Evolutionary conservation across 164 flowering plant genomes (phyloP).

Genomic region (Pachysandra terminalis): DNA sequence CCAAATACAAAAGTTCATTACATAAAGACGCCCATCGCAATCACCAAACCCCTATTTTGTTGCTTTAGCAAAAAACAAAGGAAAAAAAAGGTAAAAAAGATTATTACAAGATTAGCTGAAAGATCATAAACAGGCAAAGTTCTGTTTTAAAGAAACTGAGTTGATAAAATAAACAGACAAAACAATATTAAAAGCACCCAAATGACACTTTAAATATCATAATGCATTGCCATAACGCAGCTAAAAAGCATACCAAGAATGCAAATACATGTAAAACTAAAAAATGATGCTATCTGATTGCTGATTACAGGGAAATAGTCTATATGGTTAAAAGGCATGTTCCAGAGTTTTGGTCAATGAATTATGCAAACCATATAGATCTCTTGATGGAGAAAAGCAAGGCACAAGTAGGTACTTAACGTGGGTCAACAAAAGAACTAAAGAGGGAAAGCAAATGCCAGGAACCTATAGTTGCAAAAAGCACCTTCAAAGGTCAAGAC

Average conservation of each 20-base stretch:
- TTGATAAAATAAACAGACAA: neutral
- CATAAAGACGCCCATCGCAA: neutral
- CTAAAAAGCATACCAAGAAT: neutral
- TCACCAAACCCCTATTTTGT: too few relatives aligned
- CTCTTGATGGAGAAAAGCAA: neutral
- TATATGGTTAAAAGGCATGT: neutral
- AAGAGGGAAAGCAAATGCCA: neutral
- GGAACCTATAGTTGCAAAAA: constrained; percentile 3
- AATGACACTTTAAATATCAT: too few relatives aligned
- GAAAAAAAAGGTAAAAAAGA: too few relatives aligned
- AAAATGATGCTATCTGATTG: neutral
- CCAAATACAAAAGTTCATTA: neutral
- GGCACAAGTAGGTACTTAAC: neutral
- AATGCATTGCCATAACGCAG: neutral
- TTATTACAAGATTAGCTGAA: neutral
- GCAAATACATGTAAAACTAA: neutral
- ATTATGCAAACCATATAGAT: neutral
- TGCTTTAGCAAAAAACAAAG: too few relatives aligned
- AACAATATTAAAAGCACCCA: too few relatives aligned
- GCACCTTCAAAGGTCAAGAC: neutral
- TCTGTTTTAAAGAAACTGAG: neutral
- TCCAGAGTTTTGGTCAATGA: neutral
- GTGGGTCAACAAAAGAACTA: neutral
- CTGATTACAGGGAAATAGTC: too few relatives aligned
- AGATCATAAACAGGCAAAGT: neutral